These are phyloP conservation scores for Monascus ruber DNA, from an alignment of 2,329 filamentous ascomycete species.

Conservation along the genomic window DNA sequence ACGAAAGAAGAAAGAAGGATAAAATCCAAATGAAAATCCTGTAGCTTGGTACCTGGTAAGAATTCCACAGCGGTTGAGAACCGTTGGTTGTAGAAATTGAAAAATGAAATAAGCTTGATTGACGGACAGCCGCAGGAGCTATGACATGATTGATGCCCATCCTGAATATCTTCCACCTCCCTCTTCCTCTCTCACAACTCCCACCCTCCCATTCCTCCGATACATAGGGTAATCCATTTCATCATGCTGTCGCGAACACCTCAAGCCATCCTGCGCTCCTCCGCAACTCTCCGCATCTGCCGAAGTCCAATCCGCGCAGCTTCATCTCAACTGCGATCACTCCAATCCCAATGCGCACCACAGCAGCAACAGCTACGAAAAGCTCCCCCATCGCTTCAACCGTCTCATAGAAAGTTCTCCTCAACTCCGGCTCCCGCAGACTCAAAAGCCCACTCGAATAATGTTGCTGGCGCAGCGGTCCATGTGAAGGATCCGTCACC, in stretches of 20 bases:
- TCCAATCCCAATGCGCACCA: slow-evolving; percentile 3
- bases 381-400: too few relatives aligned
- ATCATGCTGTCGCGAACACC: slow-evolving; percentile 33
- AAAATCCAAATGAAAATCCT: too few relatives aligned
- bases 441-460: slow-evolving; percentile 27
- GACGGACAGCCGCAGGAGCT: too few relatives aligned
- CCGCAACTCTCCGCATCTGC: slow-evolving; percentile 11
- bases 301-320: slow-evolving; percentile 6
- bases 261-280: slow-evolving; percentile 20
- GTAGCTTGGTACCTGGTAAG: too few relatives aligned
- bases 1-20: too few relatives aligned
- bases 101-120: too few relatives aligned
- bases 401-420: slow-evolving; percentile 12
- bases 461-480: slow-evolving; percentile 30
- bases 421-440: slow-evolving; percentile 43
- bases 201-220: neutral
- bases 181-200: too few relatives aligned
- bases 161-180: too few relatives aligned
- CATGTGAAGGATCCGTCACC: slow-evolving; percentile 47
- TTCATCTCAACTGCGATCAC: slow-evolving; percentile 6
- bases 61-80: too few relatives aligned
- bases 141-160: too few relatives aligned
- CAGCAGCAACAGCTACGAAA: neutral
- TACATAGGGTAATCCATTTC: slow-evolving; percentile 21
- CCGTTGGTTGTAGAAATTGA: too few relatives aligned